Evolutionary conservation across 768 basidiomycete genomes (phyloP).

Genomic region (Trametes villosa): DNA sequence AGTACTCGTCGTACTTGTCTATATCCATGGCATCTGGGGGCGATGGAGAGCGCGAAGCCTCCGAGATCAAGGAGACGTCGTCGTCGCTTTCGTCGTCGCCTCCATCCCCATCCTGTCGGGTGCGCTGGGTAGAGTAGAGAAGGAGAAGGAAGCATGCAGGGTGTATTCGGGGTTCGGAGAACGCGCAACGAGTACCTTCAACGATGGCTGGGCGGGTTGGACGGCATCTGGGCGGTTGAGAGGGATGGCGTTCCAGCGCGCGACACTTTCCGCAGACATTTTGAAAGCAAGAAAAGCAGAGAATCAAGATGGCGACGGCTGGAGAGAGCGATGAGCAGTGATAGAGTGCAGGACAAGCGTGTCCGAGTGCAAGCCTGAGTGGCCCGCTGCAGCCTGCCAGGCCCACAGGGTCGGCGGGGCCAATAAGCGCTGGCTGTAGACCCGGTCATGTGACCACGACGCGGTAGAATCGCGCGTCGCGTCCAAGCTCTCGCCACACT

Average conservation of each 20-base stretch:
- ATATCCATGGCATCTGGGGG: constrained; percentile 55
- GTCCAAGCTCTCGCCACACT: constrained; percentile 7
- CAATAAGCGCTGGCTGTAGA: neutral
- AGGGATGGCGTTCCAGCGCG: constrained; percentile 76
- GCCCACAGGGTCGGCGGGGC: no score
- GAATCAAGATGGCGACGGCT: neutral
- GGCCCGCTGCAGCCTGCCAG: no score
- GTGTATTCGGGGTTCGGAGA: constrained; percentile 45
- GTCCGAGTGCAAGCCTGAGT: neutral
- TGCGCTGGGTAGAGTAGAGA: constrained; percentile 60
- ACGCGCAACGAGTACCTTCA: constrained; percentile 74
- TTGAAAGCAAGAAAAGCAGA: neutral
- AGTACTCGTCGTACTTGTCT: constrained; percentile 70
- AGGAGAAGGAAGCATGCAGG: constrained; percentile 58
- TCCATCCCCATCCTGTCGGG: constrained; percentile 45
- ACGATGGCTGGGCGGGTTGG: constrained; percentile 22
- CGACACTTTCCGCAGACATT: constrained; percentile 70
- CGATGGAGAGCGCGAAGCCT: constrained; percentile 75
- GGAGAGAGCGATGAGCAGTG: neutral
- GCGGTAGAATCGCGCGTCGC: constrained; percentile 17
- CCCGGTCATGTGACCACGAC: constrained; percentile 9
- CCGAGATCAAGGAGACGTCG: constrained; percentile 72
- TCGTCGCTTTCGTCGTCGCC: constrained; percentile 63
- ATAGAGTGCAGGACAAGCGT: neutral
- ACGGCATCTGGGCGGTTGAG: constrained; percentile 41